Conservation (phyloP, 2,329 filamentous ascomycete species). For the Stachybotrys echinatus region DNA sequence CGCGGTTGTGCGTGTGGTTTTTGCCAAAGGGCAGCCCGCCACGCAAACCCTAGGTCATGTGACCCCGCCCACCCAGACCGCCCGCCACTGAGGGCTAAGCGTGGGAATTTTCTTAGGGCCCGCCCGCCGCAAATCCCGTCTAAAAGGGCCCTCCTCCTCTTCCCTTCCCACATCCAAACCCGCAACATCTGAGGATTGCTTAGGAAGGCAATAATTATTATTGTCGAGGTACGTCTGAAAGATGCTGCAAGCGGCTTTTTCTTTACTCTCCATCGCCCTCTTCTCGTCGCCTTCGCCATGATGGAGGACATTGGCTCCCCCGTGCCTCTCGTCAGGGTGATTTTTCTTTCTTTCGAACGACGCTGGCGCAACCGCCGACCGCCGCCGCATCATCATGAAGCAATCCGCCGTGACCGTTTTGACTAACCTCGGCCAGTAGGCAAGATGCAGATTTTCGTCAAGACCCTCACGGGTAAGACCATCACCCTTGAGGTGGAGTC, state of each 20-base stretch:
- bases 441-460: conserved; percentile 75
- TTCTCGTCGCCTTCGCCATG: background rate
- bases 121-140: conserved; percentile 22
- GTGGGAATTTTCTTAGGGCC: conserved; percentile 18
- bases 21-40: conserved; percentile 10
- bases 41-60: conserved; percentile 23
- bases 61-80: conserved; percentile 12
- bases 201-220: conserved; percentile 54
- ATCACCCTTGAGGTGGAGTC: conserved; percentile 99
- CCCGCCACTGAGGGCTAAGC: too few species aligned
- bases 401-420: background rate
- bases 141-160: conserved; percentile 2
- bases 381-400: background rate
- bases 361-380: background rate
- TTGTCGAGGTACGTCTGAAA: conserved; percentile 59
- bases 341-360: background rate
- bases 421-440: conserved; percentile 35
- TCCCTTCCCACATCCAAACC: conserved; percentile 20
- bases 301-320: background rate
- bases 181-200: conserved; percentile 54
- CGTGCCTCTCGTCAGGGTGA: background rate
- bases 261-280: background rate
- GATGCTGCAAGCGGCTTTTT: conserved; percentile 33
- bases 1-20: too few species aligned
- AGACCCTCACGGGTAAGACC: conserved; percentile 97